Percentiles rank a stretch among this genome's conserved stretches.
phyloP scores from a whole-genome alignment of 1,284 basidiomycete species.

The Vanrija sp. region DNA sequence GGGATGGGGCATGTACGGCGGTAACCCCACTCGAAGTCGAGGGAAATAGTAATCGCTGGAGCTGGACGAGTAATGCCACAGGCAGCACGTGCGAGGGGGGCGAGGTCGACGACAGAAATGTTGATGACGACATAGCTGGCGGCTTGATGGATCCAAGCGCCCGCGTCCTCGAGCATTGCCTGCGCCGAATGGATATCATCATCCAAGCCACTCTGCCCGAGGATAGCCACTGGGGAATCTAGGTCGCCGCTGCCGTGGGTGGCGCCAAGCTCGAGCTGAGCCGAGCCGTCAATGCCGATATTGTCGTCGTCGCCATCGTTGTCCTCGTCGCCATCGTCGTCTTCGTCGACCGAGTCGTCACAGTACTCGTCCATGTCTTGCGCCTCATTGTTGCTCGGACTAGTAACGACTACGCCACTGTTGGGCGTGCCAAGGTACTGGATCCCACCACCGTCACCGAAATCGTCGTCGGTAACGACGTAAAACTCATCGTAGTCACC shows the following conservation, averaged over 20 bases:
- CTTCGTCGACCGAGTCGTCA: too few species aligned
- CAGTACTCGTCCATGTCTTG: too few species aligned
- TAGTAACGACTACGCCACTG: too few species aligned
- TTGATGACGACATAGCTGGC: slow-evolving; percentile 1
- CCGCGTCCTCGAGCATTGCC: background rate
- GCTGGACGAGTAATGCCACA: background rate
- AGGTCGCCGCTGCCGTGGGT: background rate
- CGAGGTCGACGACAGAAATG: slow-evolving; percentile 3
- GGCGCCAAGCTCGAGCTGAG: background rate
- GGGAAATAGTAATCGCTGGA: background rate
- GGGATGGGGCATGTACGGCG: slow-evolving; percentile 3
- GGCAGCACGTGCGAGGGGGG: background rate
- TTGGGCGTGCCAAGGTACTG: too few species aligned
- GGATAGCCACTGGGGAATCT: background rate
- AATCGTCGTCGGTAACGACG: too few species aligned
- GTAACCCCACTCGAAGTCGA: background rate
- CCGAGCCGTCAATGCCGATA: too few species aligned
- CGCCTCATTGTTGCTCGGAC: too few species aligned
- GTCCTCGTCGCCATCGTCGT: background rate
- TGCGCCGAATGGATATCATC: slow-evolving; percentile 2
- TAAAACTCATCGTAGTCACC: too few species aligned
- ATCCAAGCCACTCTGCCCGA: slow-evolving; percentile 2
- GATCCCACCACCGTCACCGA: too few species aligned
- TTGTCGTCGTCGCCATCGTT: background rate
- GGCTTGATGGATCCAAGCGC: background rate